Evolutionary conservation across 495 filamentous ascomycete species (phyloP).

Genomic region (Tetracladium marchalianum): DNA sequence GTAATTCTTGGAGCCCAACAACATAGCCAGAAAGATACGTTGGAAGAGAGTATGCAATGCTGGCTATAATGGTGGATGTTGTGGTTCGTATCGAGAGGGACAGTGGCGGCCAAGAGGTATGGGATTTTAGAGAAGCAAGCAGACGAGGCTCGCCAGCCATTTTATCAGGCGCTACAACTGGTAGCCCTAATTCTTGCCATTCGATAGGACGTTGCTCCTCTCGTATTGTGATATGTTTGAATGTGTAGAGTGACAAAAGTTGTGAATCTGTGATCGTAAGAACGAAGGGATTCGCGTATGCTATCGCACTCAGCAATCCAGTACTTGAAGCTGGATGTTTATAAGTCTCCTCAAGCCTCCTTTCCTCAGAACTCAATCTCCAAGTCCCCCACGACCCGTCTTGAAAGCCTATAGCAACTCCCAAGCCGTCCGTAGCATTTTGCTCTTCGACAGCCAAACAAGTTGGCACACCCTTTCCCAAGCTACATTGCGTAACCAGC

Average conservation of each 20-base stretch:
- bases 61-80: conserved; percentile 52
- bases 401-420: conserved; percentile 61
- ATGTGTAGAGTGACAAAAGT: conserved; percentile 61
- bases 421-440: conserved; percentile 22
- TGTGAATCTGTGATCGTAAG: conserved; percentile 67
- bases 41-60: conserved; percentile 74
- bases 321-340: conserved; percentile 39
- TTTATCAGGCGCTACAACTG: not conserved
- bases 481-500: conserved; percentile 37
- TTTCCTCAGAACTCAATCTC: conserved; percentile 15
- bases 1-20: conserved; percentile 80
- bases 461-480: conserved; percentile 43
- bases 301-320: conserved; percentile 64
- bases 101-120: conserved; percentile 69
- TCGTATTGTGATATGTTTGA: not conserved
- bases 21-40: conserved; percentile 69
- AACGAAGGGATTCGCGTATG: conserved; percentile 65
- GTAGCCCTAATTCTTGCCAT: not conserved
- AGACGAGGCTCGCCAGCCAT: conserved; percentile 32
- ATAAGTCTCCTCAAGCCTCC: conserved; percentile 34
- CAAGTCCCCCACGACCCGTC: conserved; percentile 69
- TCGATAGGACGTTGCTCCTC: not conserved
- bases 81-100: conserved; percentile 66
- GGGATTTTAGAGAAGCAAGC: conserved; percentile 72
- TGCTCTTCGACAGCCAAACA: conserved; percentile 18